Evolutionary conservation across 73 alveolate species (phyloP).

Genomic region (Paramecium pentaurelia): DNA sequence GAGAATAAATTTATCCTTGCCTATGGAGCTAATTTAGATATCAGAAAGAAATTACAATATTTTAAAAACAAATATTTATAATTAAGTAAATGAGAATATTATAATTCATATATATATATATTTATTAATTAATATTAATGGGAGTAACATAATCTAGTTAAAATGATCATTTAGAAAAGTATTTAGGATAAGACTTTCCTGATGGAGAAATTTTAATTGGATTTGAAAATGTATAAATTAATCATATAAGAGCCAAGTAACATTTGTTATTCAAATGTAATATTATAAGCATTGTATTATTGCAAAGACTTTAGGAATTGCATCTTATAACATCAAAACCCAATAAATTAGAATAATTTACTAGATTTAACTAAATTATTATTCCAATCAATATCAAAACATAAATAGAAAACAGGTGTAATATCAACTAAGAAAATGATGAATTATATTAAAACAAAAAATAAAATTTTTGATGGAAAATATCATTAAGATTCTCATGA

Average conservation of each 20-base stretch:
- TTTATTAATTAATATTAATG: not conserved
- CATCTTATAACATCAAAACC: constrained; percentile 18
- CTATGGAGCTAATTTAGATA: not conserved
- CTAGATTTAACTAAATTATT: not conserved
- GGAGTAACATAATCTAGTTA: not conserved
- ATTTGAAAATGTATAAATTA: constrained; percentile 49
- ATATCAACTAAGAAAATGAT: constrained; percentile 46
- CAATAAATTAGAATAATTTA: not conserved
- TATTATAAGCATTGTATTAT: constrained; percentile 48
- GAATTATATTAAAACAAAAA: constrained; percentile 50
- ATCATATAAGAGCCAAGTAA: constrained; percentile 29
- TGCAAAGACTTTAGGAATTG: constrained; percentile 38
- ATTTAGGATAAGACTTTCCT: constrained; percentile 53
- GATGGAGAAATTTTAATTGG: constrained; percentile 53
- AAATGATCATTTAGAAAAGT: constrained; percentile 5
- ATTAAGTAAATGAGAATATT: not conserved
- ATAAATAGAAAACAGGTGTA: constrained; percentile 51
- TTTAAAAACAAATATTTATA: not conserved
- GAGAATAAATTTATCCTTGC: not conserved
- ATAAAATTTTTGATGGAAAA: constrained; percentile 49
- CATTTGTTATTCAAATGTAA: constrained; percentile 54
- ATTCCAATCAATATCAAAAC: constrained; percentile 22
- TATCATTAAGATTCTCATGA: constrained; percentile 62
- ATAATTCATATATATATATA: not conserved
- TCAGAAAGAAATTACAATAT: not conserved